Conservation (phyloP, 139 green algal species). For the Micractinium conductrix region DNA sequence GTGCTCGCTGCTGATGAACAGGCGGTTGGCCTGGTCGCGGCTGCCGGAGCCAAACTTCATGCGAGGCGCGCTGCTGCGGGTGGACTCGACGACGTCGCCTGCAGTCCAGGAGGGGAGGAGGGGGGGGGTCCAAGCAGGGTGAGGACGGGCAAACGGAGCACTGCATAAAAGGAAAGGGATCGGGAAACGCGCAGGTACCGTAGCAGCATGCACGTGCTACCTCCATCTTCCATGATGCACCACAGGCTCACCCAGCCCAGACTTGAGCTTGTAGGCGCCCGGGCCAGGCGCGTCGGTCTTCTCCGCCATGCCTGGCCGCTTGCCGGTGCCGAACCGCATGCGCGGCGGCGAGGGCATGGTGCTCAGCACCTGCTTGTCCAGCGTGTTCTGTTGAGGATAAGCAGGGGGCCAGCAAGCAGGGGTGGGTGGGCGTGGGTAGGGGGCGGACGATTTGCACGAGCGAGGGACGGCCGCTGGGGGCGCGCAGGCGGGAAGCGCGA, state of each 20-base stretch:
- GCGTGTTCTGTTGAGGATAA: background rate
- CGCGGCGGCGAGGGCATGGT: slow-evolving; percentile 29
- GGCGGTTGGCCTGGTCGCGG: slow-evolving; percentile 41
- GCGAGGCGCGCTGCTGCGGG: slow-evolving; percentile 28
- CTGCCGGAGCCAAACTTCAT: slow-evolving; percentile 38
- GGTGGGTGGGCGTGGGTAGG: too few species aligned
- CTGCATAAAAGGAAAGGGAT: too few species aligned
- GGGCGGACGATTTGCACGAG: too few species aligned
- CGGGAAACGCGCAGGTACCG: background rate
- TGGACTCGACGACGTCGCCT: slow-evolving; percentile 44
- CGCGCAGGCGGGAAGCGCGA: too few species aligned
- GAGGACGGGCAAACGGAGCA: too few species aligned
- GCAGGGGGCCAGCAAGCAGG: background rate
- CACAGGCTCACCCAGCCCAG: slow-evolving; percentile 22
- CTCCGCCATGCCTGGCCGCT: slow-evolving; percentile 46
- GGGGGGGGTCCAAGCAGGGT: background rate
- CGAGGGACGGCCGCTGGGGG: too few species aligned
- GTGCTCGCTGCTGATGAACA: slow-evolving; percentile 51
- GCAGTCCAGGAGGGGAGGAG: background rate
- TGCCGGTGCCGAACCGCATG: slow-evolving; percentile 42
- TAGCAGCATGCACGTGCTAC: background rate
- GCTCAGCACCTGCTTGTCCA: slow-evolving; percentile 37
- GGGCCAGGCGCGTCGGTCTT: slow-evolving; percentile 44
- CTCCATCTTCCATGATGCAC: background rate
- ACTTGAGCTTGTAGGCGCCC: slow-evolving; percentile 52